phyloP scores from a whole-genome alignment of 192 early-diverging fungal species.

The Umbelopsis ramanniana region DNA sequence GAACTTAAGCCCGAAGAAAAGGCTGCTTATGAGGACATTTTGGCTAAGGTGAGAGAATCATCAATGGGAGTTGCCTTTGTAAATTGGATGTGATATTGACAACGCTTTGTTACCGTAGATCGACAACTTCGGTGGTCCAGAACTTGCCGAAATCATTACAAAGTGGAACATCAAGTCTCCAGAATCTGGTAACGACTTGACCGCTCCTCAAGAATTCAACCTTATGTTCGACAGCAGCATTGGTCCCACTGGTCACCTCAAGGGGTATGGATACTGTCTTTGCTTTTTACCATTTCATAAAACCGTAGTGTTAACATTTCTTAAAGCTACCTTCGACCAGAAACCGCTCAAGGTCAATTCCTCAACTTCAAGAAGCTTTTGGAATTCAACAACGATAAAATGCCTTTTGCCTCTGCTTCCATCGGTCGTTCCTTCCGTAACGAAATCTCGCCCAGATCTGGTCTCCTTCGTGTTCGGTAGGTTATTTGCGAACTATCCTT shows the following conservation, averaged over 20 bases:
- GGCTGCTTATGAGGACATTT: conserved; percentile 79
- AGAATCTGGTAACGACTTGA: conserved; percentile 89
- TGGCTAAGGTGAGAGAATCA: conserved; percentile 71
- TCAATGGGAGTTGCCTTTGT: background rate
- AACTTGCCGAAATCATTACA: conserved; percentile 83
- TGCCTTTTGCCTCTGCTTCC: conserved; percentile 99
- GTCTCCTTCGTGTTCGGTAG: conserved; percentile 92
- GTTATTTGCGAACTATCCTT: no score
- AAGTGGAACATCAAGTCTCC: conserved; percentile 87
- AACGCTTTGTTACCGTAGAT: conserved; percentile 56
- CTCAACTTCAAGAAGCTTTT: conserved; percentile 96
- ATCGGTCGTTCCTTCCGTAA: conserved; percentile 99
- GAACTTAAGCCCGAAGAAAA: conserved; percentile 64
- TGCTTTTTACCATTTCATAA: no score
- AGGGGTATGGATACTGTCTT: conserved; percentile 59
- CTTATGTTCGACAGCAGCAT: conserved; percentile 99
- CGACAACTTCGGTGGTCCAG: conserved; percentile 92
- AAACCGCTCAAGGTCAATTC: conserved; percentile 99
- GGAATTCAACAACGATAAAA: conserved; percentile 97
- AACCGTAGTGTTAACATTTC: background rate
- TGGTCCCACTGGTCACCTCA: conserved; percentile 94
- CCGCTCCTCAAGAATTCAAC: conserved; percentile 94
- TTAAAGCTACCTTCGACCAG: conserved; percentile 87
- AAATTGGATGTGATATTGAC: background rate
- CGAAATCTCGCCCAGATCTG: conserved; percentile 95